A percentile compares a stretch with the other conserved stretches of the same genome.
Conservation (phyloP, 441 rosid genomes). For the Viola pubescens region DNA sequence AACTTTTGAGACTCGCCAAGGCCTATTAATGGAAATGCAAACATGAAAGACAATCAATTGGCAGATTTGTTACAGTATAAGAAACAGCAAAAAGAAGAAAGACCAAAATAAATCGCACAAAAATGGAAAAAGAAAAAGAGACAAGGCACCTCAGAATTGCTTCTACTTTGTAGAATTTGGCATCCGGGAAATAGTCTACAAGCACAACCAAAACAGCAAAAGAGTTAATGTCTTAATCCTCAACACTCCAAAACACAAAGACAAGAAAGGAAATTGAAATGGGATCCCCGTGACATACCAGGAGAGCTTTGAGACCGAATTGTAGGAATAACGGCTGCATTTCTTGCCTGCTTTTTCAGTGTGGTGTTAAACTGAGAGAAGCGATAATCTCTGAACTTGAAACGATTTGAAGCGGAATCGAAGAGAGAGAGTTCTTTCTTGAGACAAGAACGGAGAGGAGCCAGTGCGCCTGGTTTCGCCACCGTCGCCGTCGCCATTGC, state of each 20-base stretch:
- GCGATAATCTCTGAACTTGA: constrained; percentile 25
- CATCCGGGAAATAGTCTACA: constrained; percentile 58
- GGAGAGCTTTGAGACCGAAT: constrained; percentile 49
- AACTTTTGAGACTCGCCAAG: constrained; percentile 82
- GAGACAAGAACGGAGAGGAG: constrained; percentile 22
- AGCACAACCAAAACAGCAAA: constrained; percentile 10
- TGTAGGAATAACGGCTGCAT: constrained; percentile 27
- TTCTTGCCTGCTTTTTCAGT: constrained; percentile 23
- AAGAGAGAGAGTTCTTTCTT: constrained; percentile 23
- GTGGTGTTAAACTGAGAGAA: constrained; percentile 18
- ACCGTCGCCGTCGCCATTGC: constrained; percentile 31
- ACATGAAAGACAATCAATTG: no score
- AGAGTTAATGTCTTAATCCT: constrained; percentile 6
- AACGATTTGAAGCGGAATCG: constrained; percentile 24
- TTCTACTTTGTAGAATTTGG: constrained; percentile 82
- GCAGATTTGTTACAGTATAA: no score
- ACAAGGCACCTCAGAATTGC: constrained; percentile 66
- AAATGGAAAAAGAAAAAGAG: background rate
- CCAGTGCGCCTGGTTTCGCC: constrained; percentile 19
- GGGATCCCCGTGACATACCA: constrained; percentile 28
- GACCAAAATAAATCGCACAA: background rate
- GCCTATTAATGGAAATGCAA: constrained; percentile 34
- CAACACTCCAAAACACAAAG: background rate
- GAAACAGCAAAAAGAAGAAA: background rate
- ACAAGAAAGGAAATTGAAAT: background rate